These are phyloP conservation scores for Clohesyomyces aquaticus DNA, from an alignment of 495 filamentous ascomycete genomes.

Conservation along the genomic window DNA sequence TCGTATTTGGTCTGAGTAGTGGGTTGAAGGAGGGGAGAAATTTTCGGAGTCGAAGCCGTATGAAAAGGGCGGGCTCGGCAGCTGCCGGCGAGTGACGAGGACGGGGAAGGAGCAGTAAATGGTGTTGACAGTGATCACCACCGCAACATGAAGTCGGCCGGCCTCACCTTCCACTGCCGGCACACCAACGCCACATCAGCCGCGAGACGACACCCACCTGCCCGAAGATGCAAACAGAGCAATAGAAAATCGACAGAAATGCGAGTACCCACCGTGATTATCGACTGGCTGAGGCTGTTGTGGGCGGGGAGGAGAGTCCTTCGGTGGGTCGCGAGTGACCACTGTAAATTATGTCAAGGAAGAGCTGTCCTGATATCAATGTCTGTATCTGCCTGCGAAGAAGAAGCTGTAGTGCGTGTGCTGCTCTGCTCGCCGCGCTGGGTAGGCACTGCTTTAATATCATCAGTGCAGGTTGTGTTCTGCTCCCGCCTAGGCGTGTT, in stretches of 20 bases:
- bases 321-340: not conserved
- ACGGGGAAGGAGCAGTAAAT: conserved; percentile 21
- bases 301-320: not conserved
- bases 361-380: conserved; percentile 41
- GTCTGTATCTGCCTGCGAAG: conserved; percentile 28
- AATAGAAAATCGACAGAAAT: not conserved
- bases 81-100: not conserved
- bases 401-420: conserved; percentile 30
- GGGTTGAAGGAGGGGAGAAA: conserved; percentile 30
- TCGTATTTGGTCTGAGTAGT: conserved; percentile 37
- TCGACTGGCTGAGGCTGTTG: no score
- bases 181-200: not conserved
- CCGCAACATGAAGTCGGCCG: not conserved
- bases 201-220: conserved; percentile 8
- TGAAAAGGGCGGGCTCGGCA: conserved; percentile 19
- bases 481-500: conserved; percentile 2
- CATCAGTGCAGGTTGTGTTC: conserved; percentile 13
- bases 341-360: conserved; percentile 32
- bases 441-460: conserved; percentile 35
- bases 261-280: not conserved
- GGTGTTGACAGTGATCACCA: not conserved
- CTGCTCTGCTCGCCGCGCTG: conserved; percentile 23
- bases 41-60: not conserved
- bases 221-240: not conserved
- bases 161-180: conserved; percentile 10